Conservation (phyloP, 2,329 filamentous ascomycete species). For the Fusarium pseudoanthophilum region DNA sequence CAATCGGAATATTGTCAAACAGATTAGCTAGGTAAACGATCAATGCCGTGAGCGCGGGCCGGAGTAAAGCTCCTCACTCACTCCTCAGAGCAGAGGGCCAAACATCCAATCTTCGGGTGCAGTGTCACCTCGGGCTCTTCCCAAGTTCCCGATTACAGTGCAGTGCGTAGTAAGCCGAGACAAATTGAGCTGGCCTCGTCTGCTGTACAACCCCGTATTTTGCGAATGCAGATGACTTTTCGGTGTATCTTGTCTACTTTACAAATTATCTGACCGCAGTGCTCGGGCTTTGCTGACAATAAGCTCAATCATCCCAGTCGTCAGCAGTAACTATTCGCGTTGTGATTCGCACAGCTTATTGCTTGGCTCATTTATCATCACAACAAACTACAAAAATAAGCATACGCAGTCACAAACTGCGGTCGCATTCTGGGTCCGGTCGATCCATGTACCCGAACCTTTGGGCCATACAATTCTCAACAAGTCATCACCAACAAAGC, state of each 20-base stretch:
- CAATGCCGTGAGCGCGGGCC: constrained; percentile 22
- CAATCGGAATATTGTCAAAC: constrained; percentile 31
- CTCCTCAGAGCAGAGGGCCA: background rate
- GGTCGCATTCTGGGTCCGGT: constrained; percentile 12
- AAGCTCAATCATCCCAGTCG: constrained; percentile 4
- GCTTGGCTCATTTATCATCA: constrained; percentile 8
- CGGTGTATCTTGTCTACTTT: background rate
- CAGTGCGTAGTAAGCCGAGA: background rate
- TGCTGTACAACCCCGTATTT: constrained; percentile 25
- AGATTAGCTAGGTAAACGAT: constrained; percentile 6
- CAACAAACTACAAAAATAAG: background rate
- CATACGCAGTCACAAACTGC: background rate
- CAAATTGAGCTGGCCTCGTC: background rate
- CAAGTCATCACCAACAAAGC: background rate
- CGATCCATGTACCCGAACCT: constrained; percentile 5
- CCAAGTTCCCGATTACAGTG: background rate
- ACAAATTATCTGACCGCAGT: constrained; percentile 9
- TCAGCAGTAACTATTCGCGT: background rate
- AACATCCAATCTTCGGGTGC: background rate
- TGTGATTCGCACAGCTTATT: constrained; percentile 2
- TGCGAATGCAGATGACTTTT: background rate
- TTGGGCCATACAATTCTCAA: background rate
- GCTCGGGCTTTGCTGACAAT: constrained; percentile 5
- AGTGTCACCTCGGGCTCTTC: constrained; percentile 9
- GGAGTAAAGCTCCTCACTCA: background rate